Percentiles rank a stretch among this genome's conserved stretches.
Evolutionary conservation across 768 basidiomycete species (phyloP).

Genomic region (Russula dissimulans): DNA sequence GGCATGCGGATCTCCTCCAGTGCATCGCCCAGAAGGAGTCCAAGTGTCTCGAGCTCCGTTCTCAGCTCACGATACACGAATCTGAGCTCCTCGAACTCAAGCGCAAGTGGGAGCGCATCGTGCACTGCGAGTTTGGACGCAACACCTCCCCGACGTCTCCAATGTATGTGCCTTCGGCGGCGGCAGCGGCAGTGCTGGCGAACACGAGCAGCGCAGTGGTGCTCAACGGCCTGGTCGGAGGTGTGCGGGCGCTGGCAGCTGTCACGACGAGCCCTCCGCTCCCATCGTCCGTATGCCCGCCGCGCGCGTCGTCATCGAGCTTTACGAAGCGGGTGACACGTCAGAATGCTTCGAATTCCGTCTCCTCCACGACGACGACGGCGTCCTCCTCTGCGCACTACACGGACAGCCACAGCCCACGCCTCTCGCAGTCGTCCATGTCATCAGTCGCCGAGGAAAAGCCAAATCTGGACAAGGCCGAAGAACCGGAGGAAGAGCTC

Average conservation of each 20-base stretch:
- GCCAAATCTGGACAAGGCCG: not conserved
- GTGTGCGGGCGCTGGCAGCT: conserved; percentile 53
- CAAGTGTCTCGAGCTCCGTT: conserved; percentile 71
- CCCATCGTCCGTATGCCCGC: conserved; percentile 17
- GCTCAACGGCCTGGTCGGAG: conserved; percentile 55
- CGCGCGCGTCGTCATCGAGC: conserved; percentile 8
- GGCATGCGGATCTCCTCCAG: conserved; percentile 72
- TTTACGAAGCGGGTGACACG: conserved; percentile 13
- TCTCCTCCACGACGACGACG: conserved; percentile 19
- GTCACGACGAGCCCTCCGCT: conserved; percentile 30
- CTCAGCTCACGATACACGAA: conserved; percentile 65
- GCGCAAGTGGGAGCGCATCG: conserved; percentile 76
- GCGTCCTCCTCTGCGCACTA: conserved; percentile 24
- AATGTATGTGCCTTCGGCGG: not conserved
- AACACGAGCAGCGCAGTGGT: conserved; percentile 27
- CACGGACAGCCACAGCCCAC: conserved; percentile 25
- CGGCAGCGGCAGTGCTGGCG: conserved; percentile 9
- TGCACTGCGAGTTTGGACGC: conserved; percentile 47
- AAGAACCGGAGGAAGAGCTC: conserved; percentile 29
- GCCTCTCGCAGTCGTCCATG: conserved; percentile 38
- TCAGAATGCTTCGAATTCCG: conserved; percentile 9
- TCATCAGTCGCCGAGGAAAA: conserved; percentile 33
- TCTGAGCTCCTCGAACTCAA: conserved; percentile 66
- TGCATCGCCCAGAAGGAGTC: conserved; percentile 85
- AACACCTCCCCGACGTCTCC: conserved; percentile 20